These are phyloP conservation scores for Dothiorella sarmentorum DNA, from an alignment of 2,329 filamentous ascomycete genomes.

Conservation along the genomic window DNA sequence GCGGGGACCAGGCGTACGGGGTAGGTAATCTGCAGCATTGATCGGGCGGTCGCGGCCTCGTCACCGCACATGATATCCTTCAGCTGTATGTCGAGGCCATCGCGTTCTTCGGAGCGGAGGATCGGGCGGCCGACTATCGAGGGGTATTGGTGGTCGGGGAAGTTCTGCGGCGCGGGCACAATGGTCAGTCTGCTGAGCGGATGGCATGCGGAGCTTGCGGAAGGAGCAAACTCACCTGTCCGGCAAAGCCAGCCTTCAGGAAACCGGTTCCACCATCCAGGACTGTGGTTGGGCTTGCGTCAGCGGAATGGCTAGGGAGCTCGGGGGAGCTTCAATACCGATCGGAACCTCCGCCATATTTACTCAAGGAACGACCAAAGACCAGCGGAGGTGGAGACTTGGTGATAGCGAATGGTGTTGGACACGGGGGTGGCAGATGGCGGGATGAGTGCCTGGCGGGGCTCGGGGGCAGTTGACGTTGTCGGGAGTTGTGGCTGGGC, in stretches of 20 bases:
- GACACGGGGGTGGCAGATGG: conserved; percentile 8
- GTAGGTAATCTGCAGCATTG: conserved; percentile 97
- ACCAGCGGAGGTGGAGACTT: neutral
- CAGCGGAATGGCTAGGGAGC: conserved; percentile 25
- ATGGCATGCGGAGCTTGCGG: neutral
- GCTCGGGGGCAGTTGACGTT: conserved; percentile 18
- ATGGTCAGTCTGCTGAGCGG: neutral
- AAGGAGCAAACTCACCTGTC: conserved; percentile 56
- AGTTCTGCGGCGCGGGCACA: conserved; percentile 62
- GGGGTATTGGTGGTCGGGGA: conserved; percentile 97
- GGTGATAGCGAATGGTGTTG: conserved; percentile 13
- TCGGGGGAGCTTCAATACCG: conserved; percentile 35
- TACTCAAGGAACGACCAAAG: neutral
- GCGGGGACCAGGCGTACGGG: conserved; percentile 55
- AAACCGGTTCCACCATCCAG: conserved; percentile 99
- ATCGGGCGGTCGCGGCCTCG: conserved; percentile 90
- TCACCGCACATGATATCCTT: conserved; percentile 99
- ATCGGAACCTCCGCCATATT: conserved; percentile 49
- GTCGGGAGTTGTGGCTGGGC: conserved; percentile 13
- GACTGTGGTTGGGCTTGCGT: conserved; percentile 55
- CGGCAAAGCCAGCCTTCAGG: conserved; percentile 98
- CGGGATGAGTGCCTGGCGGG: conserved; percentile 16
- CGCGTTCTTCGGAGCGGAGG: conserved; percentile 88
- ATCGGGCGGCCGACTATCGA: conserved; percentile 98
- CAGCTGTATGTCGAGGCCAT: conserved; percentile 66